Conservation (phyloP, 352 stramenopile genomes). For the Phytophthora palmivora region DNA sequence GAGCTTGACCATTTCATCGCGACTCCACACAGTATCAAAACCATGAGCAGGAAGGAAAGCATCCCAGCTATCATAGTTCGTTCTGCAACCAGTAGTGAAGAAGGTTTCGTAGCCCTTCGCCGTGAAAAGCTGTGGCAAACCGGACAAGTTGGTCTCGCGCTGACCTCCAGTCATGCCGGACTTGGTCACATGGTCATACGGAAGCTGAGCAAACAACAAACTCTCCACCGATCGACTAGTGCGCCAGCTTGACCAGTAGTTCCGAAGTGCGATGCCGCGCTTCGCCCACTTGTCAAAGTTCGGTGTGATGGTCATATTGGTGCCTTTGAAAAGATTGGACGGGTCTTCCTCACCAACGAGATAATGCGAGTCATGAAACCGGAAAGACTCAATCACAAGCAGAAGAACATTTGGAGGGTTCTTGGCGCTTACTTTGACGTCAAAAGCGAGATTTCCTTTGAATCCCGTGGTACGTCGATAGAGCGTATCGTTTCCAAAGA, state of each 20-base stretch:
- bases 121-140: slow-evolving; percentile 58
- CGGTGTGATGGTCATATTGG: slow-evolving; percentile 45
- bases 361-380: slow-evolving; percentile 62
- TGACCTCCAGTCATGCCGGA: slow-evolving; percentile 42
- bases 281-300: slow-evolving; percentile 63
- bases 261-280: slow-evolving; percentile 55
- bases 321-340: slow-evolving; percentile 20
- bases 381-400: slow-evolving; percentile 64
- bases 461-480: slow-evolving; percentile 54
- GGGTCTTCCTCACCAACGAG: slow-evolving; percentile 46
- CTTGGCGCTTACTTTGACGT: no score
- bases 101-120: slow-evolving; percentile 54
- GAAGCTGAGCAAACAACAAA: slow-evolving; percentile 56
- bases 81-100: slow-evolving; percentile 51
- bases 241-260: slow-evolving; percentile 69
- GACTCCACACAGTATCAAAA: no score
- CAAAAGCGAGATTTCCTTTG: slow-evolving; percentile 49
- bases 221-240: no score
- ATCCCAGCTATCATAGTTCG: slow-evolving; percentile 55
- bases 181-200: slow-evolving; percentile 44
- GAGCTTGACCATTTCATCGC: slow-evolving; percentile 44
- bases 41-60: slow-evolving; percentile 52
- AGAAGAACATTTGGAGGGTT: slow-evolving; percentile 61
- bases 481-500: slow-evolving; percentile 46
- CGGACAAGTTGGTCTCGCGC: slow-evolving; percentile 31